Conservation (phyloP, 805 yeast species). For the Lachancea sp. region DNA sequence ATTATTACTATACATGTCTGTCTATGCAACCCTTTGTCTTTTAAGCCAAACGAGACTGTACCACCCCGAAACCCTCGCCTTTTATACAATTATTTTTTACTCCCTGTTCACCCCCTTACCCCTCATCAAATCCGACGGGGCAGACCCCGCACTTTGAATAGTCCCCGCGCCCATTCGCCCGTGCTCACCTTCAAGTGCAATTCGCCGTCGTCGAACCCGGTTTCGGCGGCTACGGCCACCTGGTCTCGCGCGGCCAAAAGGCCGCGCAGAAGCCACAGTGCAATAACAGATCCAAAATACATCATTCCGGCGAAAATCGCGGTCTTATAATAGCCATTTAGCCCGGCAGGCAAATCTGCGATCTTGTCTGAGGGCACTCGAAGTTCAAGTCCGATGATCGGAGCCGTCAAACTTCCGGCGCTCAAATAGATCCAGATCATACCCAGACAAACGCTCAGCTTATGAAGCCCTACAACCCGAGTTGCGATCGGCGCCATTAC, state of each 20-base stretch:
- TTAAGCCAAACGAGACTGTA: no score
- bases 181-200: conserved; percentile 15
- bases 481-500: conserved; percentile 47
- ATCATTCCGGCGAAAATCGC: conserved; percentile 55
- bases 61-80: no score
- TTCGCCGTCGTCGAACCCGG: conserved; percentile 27
- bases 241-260: conserved; percentile 48
- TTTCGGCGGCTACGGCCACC: conserved; percentile 20
- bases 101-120: no score
- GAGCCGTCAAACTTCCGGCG: conserved; percentile 46
- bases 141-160: conserved; percentile 3
- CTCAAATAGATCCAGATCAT: conserved; percentile 52
- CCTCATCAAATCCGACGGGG: no score
- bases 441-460: conserved; percentile 43
- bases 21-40: no score
- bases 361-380: conserved; percentile 32
- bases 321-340: conserved; percentile 43
- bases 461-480: conserved; percentile 47
- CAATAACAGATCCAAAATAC: conserved; percentile 41
- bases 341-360: conserved; percentile 1
- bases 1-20: no score
- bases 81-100: no score
- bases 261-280: conserved; percentile 44
- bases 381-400: conserved; percentile 52
- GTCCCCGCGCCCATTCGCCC: conserved; percentile 5